phyloP scores from a whole-genome alignment of 345 rosid species.

The Trapa incisa region DNA sequence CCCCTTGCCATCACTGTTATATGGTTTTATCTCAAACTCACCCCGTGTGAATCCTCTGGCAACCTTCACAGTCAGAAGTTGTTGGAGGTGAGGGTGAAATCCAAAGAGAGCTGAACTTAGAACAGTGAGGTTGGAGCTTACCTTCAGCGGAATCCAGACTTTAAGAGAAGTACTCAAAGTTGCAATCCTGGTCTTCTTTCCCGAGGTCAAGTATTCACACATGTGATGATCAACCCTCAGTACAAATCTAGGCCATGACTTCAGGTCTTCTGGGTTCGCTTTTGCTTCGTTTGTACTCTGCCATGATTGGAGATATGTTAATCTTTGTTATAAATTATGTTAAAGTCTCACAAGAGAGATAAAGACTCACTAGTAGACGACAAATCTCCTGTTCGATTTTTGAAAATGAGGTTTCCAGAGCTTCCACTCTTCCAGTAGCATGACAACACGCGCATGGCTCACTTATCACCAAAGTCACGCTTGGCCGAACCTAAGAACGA shows the following conservation, averaged over 20 bases:
- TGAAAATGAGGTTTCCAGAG: conserved; percentile 83
- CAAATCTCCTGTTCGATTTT: conserved; percentile 93
- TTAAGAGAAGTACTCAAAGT: conserved; percentile 80
- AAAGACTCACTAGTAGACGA: conserved; percentile 62
- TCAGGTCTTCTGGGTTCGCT: conserved; percentile 58
- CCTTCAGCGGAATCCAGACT: conserved; percentile 93
- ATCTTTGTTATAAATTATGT: background rate
- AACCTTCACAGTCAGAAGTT: conserved; percentile 31
- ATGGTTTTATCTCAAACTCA: conserved; percentile 68
- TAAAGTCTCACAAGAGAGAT: too few relatives aligned
- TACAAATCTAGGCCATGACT: conserved; percentile 78
- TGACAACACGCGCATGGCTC: conserved; percentile 92
- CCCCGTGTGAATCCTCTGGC: conserved; percentile 79
- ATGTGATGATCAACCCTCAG: conserved; percentile 76
- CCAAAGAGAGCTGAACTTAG: background rate
- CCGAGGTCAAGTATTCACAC: conserved; percentile 73
- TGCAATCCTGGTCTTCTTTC: conserved; percentile 75
- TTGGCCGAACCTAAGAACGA: conserved; percentile 78
- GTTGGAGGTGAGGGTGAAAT: conserved; percentile 1
- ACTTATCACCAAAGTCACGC: conserved; percentile 88
- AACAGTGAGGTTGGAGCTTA: conserved; percentile 7
- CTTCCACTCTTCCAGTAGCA: conserved; percentile 96
- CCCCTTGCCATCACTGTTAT: conserved; percentile 44
- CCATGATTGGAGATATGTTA: conserved; percentile 4
- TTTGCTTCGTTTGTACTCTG: conserved; percentile 54